Percentiles rank a stretch among this genome's conserved stretches.
phyloP scores from a whole-genome alignment of 345 rosid genomes.

The Hirschfeldia incana region DNA sequence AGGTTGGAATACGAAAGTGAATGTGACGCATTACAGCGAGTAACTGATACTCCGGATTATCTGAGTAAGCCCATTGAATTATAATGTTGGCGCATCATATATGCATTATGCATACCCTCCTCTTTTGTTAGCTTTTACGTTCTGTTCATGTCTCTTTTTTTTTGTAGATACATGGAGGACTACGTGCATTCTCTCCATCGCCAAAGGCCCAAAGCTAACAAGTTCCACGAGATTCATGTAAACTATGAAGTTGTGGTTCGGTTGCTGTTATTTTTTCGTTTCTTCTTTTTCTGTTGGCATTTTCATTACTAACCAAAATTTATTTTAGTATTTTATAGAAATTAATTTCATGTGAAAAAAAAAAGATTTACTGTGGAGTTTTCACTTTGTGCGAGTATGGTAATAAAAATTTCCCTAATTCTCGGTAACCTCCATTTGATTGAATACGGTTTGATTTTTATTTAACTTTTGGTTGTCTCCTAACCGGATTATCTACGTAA shows the following conservation, averaged over 20 bases:
- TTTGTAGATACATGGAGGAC: background rate
- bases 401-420: too few species aligned
- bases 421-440: too few species aligned
- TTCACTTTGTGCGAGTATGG: too few species aligned
- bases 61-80: background rate
- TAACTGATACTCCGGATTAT: background rate
- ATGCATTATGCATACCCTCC: background rate
- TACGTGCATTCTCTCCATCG: background rate
- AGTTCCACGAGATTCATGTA: background rate
- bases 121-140: background rate
- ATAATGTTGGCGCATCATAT: background rate
- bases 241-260: background rate
- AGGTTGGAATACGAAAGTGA: background rate
- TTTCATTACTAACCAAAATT: too few species aligned
- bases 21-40: background rate
- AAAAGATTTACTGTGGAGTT: background rate
- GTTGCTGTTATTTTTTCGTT: background rate
- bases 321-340: too few species aligned
- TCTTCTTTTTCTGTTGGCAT: background rate
- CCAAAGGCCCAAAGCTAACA: background rate
- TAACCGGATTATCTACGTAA: background rate
- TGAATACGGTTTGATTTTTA: too few species aligned
- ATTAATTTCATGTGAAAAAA: too few species aligned
- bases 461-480: background rate
- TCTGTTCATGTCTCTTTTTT: background rate